These are phyloP conservation scores for Thermoascus crustaceus DNA, from an alignment of 2,329 filamentous ascomycete species.

Conservation along the genomic window DNA sequence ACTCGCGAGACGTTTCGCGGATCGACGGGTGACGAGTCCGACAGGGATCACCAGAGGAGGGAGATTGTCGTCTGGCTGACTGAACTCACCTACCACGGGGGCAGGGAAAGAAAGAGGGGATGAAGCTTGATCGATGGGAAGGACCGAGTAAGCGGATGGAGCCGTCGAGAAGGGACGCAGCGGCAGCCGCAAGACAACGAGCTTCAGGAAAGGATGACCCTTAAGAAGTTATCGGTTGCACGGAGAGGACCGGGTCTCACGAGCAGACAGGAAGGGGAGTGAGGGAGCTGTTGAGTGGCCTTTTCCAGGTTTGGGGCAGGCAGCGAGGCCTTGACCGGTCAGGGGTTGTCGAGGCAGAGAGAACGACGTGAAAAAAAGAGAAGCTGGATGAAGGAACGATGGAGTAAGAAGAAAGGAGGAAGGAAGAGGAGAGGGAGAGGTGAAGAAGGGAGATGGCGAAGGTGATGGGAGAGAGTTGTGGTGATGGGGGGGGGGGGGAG, in stretches of 20 bases:
- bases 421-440: conserved; percentile 12
- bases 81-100: conserved; percentile 10
- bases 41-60: too few relatives aligned
- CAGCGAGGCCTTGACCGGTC: too few relatives aligned
- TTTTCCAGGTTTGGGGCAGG: conserved; percentile 8
- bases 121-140: conserved; percentile 14
- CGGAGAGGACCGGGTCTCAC: conserved; percentile 6
- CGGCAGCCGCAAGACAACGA: conserved; percentile 9
- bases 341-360: conserved; percentile 11
- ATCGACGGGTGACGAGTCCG: too few relatives aligned
- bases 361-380: conserved; percentile 36
- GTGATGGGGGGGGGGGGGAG: conserved; percentile 13
- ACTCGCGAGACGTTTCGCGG: background rate
- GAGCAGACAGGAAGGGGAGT: conserved; percentile 6
- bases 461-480: conserved; percentile 26
- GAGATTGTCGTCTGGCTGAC: background rate
- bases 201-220: conserved; percentile 6
- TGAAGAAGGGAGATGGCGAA: conserved; percentile 7
- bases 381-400: conserved; percentile 29
- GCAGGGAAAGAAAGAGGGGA: conserved; percentile 12
- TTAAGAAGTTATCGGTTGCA: conserved; percentile 2
- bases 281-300: conserved; percentile 6
- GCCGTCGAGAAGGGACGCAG: conserved; percentile 15
- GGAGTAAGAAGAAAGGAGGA: conserved; percentile 13
- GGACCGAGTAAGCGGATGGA: conserved; percentile 16